Evolutionary conservation across 345 rosid species (phyloP), one percentile per base, ranked within the genome.

Genomic region (Geranium rotundifolium): DNA sequence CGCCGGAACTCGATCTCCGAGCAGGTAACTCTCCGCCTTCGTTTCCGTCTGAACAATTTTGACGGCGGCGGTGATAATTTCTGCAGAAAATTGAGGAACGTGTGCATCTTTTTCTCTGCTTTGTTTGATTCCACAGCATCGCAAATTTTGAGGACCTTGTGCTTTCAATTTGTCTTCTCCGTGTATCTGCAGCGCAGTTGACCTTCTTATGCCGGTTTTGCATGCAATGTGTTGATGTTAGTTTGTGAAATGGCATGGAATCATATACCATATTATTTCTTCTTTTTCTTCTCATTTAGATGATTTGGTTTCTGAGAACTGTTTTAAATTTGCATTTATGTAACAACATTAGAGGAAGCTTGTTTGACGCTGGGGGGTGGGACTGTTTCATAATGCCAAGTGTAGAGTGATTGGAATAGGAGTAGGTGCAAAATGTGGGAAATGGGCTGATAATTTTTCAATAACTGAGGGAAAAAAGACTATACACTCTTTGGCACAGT

Each of bases 1-100:
- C n/a, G 56, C 52, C 16, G 52, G 15, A 46, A 37, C 14, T 55
- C 56, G 75, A 70, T 75, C 69, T 71, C 62, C 37, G 41, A 54
- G 57, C 64, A 67, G 75, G 78, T 75, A 61, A 64, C 58, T 74
- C 72, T 64, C 60, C 60, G 27, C 19, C 71, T 17, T 2, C 56
- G 7, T 67, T 61, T 56, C 29, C 20, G 14, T 60, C 14, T 18
- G 5, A 19, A 2, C 19, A 5, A 5, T 14, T 52, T 37, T 15
- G 17, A 4, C 18, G 50, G 34, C 29, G 29, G 20, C 7, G 62
- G 2, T 57, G 29, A 39, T 18, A 16, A 16, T 57, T 20, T 56
- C 50, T 29, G 29, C 4, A 27, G 19, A 18, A 14, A 4, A 23
- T 57, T 66, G 30, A 27, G 19, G 9, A 19, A 29, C 27, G 27